phyloP scores from a whole-genome alignment of 78 protist genomes.

The Mastigamoeba balamuthi region DNA sequence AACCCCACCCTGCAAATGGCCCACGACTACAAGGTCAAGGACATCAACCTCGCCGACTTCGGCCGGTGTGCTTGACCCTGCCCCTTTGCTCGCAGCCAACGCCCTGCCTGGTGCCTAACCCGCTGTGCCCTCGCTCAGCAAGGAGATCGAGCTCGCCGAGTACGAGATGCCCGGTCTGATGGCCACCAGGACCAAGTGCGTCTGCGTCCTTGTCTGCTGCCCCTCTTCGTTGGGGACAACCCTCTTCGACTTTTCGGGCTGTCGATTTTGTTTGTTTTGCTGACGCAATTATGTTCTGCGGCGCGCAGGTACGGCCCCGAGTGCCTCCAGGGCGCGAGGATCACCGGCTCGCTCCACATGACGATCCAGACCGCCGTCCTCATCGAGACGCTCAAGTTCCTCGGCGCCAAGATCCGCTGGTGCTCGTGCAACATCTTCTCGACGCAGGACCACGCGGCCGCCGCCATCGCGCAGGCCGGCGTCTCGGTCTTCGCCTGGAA shows the following conservation, averaged over 20 bases:
- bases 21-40: constrained; percentile 50
- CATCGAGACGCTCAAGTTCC: constrained; percentile 90
- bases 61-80: no score
- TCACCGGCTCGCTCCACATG: constrained; percentile 99
- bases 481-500: constrained; percentile 97
- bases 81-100: constrained; percentile 3
- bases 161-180: constrained; percentile 99
- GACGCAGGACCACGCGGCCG: constrained; percentile 99
- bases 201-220: no score
- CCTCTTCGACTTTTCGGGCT: no score
- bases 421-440: constrained; percentile 99
- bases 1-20: no score
- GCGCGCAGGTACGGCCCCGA: constrained; percentile 80
- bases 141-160: constrained; percentile 89
- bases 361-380: constrained; percentile 98
- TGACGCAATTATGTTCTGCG: no score
- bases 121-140: no score
- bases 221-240: no score
- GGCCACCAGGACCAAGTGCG: constrained; percentile 71
- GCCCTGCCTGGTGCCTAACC: no score
- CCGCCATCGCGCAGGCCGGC: constrained; percentile 95
- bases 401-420: constrained; percentile 98
- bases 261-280: no score
- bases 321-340: constrained; percentile 87
- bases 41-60: constrained; percentile 86